Conservation (phyloP, 768 basidiomycete genomes). For the Tulasnella sp. region DNA sequence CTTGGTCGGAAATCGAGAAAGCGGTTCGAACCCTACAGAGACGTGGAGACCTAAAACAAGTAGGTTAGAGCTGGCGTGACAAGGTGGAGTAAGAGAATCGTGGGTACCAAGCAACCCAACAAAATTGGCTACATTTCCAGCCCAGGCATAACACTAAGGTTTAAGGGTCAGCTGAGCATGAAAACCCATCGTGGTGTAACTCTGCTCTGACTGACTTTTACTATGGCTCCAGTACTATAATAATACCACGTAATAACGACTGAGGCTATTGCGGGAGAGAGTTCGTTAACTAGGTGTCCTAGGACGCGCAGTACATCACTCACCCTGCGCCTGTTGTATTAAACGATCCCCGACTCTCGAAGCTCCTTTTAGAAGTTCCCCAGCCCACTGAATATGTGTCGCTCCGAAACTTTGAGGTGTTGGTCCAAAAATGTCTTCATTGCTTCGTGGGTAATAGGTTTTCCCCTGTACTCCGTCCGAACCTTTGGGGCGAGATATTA, state of each 20-base stretch:
- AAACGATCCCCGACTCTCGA: not conserved
- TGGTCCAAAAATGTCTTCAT: not conserved
- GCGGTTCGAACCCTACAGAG: constrained; percentile 7
- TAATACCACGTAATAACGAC: constrained; percentile 20
- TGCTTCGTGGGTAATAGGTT: not conserved
- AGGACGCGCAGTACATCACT: not conserved
- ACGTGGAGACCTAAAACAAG: constrained; percentile 2
- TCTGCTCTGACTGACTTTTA: not conserved
- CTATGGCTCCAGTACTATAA: constrained; percentile 12
- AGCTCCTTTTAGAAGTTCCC: not conserved
- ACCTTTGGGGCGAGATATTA: not conserved
- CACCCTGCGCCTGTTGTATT: constrained; percentile 23
- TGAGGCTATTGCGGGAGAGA: not conserved
- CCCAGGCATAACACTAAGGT: constrained; percentile 6
- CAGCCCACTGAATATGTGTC: constrained; percentile 5
- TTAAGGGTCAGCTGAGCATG: not conserved
- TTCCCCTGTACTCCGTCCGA: not conserved
- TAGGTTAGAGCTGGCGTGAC: not conserved
- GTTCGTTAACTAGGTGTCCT: not conserved
- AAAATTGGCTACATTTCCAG: not conserved
- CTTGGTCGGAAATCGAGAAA: constrained; percentile 15
- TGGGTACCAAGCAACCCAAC: constrained; percentile 4
- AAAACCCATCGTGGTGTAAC: not conserved
- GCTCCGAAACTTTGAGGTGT: constrained; percentile 2
- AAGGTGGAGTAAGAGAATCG: not conserved